Conservation (phyloP, 2,329 filamentous ascomycete species). For the Beauveria caledonica region DNA sequence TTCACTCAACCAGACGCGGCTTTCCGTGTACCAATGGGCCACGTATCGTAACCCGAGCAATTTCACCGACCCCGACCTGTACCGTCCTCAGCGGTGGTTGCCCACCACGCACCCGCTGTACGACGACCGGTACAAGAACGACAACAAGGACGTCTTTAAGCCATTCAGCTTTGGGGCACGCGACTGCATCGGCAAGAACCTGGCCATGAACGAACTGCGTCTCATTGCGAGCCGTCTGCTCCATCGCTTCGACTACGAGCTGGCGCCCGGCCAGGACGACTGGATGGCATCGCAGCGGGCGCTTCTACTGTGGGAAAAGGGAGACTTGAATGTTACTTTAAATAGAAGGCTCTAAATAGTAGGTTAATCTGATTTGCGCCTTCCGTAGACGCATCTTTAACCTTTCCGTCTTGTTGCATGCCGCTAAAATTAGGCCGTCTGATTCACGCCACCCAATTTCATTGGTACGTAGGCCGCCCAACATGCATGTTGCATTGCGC, state of each 20-base stretch:
- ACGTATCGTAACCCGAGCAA: conserved; percentile 34
- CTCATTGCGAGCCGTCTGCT: conserved; percentile 36
- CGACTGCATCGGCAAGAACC: conserved; percentile 33
- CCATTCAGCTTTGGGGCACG: conserved; percentile 31
- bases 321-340: conserved; percentile 12
- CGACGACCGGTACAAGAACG: conserved; percentile 29
- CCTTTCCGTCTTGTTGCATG: no score
- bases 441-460: no score
- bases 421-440: no score
- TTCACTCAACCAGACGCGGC: not conserved
- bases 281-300: conserved; percentile 16
- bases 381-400: no score
- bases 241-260: conserved; percentile 36
- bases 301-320: conserved; percentile 16
- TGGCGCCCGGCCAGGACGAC: conserved; percentile 17
- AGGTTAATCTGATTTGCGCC: no score
- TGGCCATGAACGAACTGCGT: conserved; percentile 35
- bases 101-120: conserved; percentile 20
- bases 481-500: no score
- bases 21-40: conserved; percentile 36
- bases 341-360: no score
- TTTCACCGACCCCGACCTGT: conserved; percentile 37
- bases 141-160: conserved; percentile 29
- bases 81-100: conserved; percentile 39
- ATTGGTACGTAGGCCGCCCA: no score